phyloP scores from a whole-genome alignment of 345 rosid genomes.

The Abelmoschus esculentus region DNA sequence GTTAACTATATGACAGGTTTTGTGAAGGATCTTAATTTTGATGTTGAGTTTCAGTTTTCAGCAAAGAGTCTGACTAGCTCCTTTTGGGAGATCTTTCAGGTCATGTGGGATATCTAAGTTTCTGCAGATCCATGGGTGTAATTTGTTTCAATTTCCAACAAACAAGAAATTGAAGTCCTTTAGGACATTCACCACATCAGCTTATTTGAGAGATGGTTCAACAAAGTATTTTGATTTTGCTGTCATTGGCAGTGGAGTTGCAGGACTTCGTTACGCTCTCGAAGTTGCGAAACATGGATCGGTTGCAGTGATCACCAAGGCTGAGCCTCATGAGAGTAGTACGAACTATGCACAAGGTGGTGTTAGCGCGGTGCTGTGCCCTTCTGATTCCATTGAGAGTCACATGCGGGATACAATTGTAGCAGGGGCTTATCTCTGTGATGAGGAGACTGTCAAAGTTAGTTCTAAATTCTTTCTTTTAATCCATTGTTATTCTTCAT shows the following conservation, averaged over 20 bases:
- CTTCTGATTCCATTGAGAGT: conserved; percentile 92
- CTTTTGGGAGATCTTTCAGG: conserved; percentile 32
- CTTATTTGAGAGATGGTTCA: conserved; percentile 37
- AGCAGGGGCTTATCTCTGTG: conserved; percentile 93
- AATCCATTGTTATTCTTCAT: neutral
- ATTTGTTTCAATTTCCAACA: conserved; percentile 18
- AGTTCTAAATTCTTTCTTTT: conserved; percentile 20
- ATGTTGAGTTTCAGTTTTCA: conserved; percentile 3
- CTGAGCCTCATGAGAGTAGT: conserved; percentile 95
- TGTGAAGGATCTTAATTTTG: neutral
- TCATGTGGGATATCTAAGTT: conserved; percentile 43
- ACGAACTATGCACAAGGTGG: conserved; percentile 99
- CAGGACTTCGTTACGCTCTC: conserved; percentile 89
- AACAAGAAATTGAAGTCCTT: conserved; percentile 27
- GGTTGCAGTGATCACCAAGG: conserved; percentile 89
- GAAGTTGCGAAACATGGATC: conserved; percentile 91
- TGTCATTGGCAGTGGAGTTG: conserved; percentile 94
- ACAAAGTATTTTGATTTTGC: conserved; percentile 78
- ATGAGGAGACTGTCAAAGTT: conserved; percentile 93
- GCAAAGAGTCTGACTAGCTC: conserved; percentile 9
- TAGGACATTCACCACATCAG: conserved; percentile 25
- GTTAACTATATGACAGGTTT: neutral
- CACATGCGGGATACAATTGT: conserved; percentile 95
- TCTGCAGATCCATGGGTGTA: conserved; percentile 34
- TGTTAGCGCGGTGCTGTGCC: conserved; percentile 91